Evolutionary conservation across 2,329 filamentous ascomycete species (phyloP), one percentile per base, ranked within the genome.

Genomic region (Colletotrichum filicis): DNA sequence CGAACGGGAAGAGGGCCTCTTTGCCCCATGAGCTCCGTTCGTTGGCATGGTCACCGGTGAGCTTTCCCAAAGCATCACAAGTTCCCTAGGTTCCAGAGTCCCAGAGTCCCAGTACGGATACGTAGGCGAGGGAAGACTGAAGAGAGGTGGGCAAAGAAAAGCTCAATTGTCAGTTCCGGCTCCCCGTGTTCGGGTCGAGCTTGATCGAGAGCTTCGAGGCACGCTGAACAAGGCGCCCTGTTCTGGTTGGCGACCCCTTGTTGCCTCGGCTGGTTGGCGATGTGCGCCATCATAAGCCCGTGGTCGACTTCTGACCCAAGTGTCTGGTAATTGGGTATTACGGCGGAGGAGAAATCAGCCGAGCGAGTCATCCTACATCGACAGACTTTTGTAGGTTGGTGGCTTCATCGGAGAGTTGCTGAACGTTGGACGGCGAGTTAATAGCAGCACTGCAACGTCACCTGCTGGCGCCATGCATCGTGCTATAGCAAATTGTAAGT

Each of bases 1-100:
- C 56, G 37, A 9, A 55, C 70, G 53, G 59, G 46, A 69, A 16
- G 22, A 63, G 42, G 42, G 22, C 61, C 56, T 9, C 30, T 72
- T 64, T 53, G 35, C 46, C 30, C 56, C 55, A 66, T 62, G 37
- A 55, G 56, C 66, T 62, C 70, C 70, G 56, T 73, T 68, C 53
- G 70, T 70, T 73, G 70, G 66, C 60, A 37, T 42, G 66, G 66
- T 61, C 71, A 73, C 56, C 71, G 71, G 71, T 26, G 55, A 71
- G 71, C 56, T 35, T 70, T 71, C 71, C 71, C 61, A 73, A 71
- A 66, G 30, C 32, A 70, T 73, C 56, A 56, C 5, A 19, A 35
- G 32, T 53, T 56, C 56, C 60, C 35, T n/a, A 46, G 42, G 61
- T 60, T 37, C 66, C 59, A 59, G 55, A 65, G 65, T 57, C 59